These are phyloP conservation scores for Diutina mesorugosa DNA, from an alignment of 1,139 yeast species.

Conservation along the genomic window DNA sequence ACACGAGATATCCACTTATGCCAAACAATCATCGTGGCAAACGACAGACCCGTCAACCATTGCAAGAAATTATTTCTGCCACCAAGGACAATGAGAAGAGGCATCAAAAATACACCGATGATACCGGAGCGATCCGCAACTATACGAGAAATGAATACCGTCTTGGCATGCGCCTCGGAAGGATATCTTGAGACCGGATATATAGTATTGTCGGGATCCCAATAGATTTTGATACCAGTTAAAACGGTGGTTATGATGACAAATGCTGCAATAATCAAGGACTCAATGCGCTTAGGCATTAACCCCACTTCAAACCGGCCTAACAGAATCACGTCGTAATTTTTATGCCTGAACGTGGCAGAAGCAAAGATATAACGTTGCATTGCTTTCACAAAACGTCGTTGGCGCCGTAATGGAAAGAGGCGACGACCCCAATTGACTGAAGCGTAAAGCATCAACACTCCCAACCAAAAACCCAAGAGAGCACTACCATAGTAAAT, in stretches of 20 bases:
- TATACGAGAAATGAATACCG: conserved; percentile 3
- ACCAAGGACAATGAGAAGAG: conserved; percentile 26
- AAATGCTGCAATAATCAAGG: not conserved
- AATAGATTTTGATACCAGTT: not conserved
- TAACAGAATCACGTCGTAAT: not conserved
- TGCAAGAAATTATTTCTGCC: conserved; percentile 31
- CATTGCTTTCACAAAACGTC: not conserved
- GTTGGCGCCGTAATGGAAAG: not conserved
- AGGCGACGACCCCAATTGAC: not conserved
- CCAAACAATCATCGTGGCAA: conserved; percentile 20
- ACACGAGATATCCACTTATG: conserved; percentile 23
- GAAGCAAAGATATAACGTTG: not conserved
- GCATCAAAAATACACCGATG: conserved; percentile 12
- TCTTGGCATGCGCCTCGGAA: not conserved
- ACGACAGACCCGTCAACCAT: conserved; percentile 28
- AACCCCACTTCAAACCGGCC: not conserved
- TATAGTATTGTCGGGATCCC: not conserved
- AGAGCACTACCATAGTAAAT: not conserved
- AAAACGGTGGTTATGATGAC: not conserved
- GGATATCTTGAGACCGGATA: not conserved
- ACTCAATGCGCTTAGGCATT: not conserved
- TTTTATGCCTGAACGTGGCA: not conserved
- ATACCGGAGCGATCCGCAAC: conserved; percentile 8
- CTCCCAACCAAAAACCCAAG: not conserved
- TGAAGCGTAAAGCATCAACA: not conserved